Evolutionary conservation across 192 early-diverging fungal genomes (phyloP), one percentile per base, ranked within the genome.

Genomic region (Coemansia asiatica): DNA sequence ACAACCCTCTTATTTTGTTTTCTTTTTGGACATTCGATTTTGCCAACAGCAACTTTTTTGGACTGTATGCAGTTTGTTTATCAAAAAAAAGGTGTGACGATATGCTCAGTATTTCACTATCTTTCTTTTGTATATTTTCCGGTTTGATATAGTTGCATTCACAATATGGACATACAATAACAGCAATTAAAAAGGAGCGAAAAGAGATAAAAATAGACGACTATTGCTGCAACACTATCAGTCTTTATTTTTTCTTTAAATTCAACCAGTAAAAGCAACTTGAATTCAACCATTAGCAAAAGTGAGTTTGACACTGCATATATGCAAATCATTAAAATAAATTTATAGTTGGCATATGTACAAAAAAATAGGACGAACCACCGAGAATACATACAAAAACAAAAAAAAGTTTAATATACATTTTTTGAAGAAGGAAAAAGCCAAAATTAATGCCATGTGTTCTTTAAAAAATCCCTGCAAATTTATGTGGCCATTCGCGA

Each of bases 401-500:
- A 44, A 13, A 44, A 44, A 44, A 44, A 44, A 44, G 12, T 44
- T 44, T 44, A 44, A 44, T 44, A 18, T 44, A 13, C 40, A 44
- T 44, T 16, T 44, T 6, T 13, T n/a, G n/a, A n/a, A n/a, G n/a
- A n/a, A n/a, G n/a, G 40, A 44, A 44, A 6, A 44, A 13, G 5
- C 40, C 40, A 44, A 44, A 44, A 44, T 6, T 13, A 44, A 44
- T 44, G 40, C 40, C 40, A 44, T 6, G 40, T 44, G 40, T 44
- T 8, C 40, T 44, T 44, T 44, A 44, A 44, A n/a, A 44, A 15
- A 44, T 44, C 3, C 16, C 51, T 53, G 51, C 51, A 53, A 53
- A 53, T 53, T 26, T 53, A 53, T 53, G 51, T 44, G 40, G 16
- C 40, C 40, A 44, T 53, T 53, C 27, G 51, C 23, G 51, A 53